Evolutionary conservation across 352 stramenopile species (phyloP).

Genomic region (Phytophthora cactorum): DNA sequence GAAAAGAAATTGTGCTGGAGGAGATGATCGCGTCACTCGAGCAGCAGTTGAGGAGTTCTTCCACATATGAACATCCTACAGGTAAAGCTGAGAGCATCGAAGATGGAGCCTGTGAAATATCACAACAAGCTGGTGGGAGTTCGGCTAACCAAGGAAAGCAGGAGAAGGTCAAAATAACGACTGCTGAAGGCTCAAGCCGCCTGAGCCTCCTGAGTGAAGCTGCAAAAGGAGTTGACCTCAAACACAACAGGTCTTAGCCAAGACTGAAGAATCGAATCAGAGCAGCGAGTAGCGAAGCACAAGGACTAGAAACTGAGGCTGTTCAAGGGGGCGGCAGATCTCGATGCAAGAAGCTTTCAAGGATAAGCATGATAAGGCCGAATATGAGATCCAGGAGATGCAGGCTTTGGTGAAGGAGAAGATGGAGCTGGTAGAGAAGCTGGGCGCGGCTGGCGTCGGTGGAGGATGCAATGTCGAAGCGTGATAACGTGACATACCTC

Average conservation of each 20-base stretch:
- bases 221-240: constrained; percentile 42
- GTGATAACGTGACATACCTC: constrained; percentile 55
- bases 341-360: constrained; percentile 42
- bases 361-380: constrained; percentile 53
- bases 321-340: constrained; percentile 30
- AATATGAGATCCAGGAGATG: constrained; percentile 62
- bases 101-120: constrained; percentile 62
- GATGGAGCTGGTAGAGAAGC: constrained; percentile 44
- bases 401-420: constrained; percentile 55
- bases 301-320: constrained; percentile 53
- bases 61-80: constrained; percentile 2
- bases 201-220: neutral
- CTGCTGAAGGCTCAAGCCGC: constrained; percentile 42
- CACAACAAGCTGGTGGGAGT: constrained; percentile 52
- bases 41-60: constrained; percentile 5
- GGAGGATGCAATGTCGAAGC: constrained; percentile 38
- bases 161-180: constrained; percentile 88
- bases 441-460: constrained; percentile 40
- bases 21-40: constrained; percentile 48
- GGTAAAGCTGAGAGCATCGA: constrained; percentile 46
- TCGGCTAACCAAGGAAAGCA: constrained; percentile 65
- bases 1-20: constrained; percentile 43
- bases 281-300: constrained; percentile 27
- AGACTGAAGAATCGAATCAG: constrained; percentile 15
- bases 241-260: constrained; percentile 22